phyloP scores from a whole-genome alignment of 495 filamentous ascomycete species.

The Diplogelasinospora grovesii region DNA sequence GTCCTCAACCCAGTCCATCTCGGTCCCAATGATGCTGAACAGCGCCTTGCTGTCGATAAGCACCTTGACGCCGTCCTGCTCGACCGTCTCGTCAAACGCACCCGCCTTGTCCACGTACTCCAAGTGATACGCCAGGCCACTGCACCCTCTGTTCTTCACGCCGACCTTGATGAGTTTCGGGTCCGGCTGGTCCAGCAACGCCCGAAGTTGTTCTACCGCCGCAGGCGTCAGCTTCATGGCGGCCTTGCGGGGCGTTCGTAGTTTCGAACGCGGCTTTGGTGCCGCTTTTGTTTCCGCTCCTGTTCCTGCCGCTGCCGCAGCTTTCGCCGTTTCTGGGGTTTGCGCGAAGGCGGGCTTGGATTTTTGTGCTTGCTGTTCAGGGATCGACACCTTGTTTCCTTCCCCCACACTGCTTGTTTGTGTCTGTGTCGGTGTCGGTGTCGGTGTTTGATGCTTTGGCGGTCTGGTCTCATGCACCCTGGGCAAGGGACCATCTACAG shows the following conservation, averaged over 20 bases:
- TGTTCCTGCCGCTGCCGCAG: neutral
- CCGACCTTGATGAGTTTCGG: constrained; percentile 91
- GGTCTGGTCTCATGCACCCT: constrained; percentile 49
- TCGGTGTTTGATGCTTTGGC: constrained; percentile 25
- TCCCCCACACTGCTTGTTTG: too few relatives aligned
- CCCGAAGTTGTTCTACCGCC: constrained; percentile 69
- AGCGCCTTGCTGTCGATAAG: constrained; percentile 94
- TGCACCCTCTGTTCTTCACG: constrained; percentile 93
- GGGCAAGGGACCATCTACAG: constrained; percentile 23
- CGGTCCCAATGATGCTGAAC: constrained; percentile 95
- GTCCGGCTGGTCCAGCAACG: constrained; percentile 69
- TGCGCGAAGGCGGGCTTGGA: constrained; percentile 31
- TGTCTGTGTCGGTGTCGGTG: neutral
- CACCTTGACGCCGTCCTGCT: constrained; percentile 94
- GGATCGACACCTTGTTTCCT: constrained; percentile 22
- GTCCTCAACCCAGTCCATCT: constrained; percentile 99
- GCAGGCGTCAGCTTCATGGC: constrained; percentile 77
- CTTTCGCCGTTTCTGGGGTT: constrained; percentile 1
- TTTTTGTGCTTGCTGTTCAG: constrained; percentile 63
- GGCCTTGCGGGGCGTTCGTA: constrained; percentile 75
- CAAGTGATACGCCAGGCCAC: constrained; percentile 87
- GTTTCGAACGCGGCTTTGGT: constrained; percentile 46
- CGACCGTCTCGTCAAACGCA: constrained; percentile 83
- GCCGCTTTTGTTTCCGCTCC: constrained; percentile 1
- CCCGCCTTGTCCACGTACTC: constrained; percentile 91